Evolutionary conservation across 257 asterid genomes (phyloP).

Genomic region (Eucommia ulmoides): DNA sequence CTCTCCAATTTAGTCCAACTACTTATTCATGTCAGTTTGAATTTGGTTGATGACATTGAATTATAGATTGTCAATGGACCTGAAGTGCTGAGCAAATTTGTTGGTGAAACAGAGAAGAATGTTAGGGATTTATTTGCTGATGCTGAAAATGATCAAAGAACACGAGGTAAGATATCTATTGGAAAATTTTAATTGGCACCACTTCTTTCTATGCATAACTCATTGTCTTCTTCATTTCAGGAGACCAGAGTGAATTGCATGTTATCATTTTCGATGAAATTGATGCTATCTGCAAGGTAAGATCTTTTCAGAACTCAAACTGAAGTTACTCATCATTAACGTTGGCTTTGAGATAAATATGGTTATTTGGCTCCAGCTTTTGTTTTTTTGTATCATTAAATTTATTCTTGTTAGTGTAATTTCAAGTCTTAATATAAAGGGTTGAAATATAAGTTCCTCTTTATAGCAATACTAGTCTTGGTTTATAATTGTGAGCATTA

Average conservation of each 20-base stretch:
- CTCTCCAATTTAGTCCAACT: background rate
- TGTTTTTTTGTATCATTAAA: background rate
- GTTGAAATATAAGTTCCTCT: too few species aligned
- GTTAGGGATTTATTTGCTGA: conserved; percentile 97
- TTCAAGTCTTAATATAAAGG: too few species aligned
- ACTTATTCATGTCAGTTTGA: background rate
- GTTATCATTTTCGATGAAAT: conserved; percentile 97
- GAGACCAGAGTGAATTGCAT: conserved; percentile 95
- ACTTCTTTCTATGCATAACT: conserved; percentile 13
- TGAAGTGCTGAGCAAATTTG: conserved; percentile 91
- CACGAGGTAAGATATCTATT: conserved; percentile 41
- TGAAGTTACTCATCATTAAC: conserved; percentile 2
- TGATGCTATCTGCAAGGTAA: conserved; percentile 99
- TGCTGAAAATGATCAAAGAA: conserved; percentile 94
- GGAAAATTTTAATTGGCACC: conserved; percentile 3
- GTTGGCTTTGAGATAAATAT: background rate
- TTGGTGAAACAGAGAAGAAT: conserved; percentile 98
- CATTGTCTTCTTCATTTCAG: conserved; percentile 33
- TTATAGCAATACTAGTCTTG: too few species aligned
- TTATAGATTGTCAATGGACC: conserved; percentile 95
- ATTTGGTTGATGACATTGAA: conserved; percentile 13
- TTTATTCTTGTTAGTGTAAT: background rate
- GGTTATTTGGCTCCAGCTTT: too few species aligned
- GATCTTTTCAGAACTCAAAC: conserved; percentile 9
- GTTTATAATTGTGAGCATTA: too few species aligned